Evolutionary conservation across 2,329 filamentous ascomycete species (phyloP).

Genomic region (Sporothrix euskadiensis): DNA sequence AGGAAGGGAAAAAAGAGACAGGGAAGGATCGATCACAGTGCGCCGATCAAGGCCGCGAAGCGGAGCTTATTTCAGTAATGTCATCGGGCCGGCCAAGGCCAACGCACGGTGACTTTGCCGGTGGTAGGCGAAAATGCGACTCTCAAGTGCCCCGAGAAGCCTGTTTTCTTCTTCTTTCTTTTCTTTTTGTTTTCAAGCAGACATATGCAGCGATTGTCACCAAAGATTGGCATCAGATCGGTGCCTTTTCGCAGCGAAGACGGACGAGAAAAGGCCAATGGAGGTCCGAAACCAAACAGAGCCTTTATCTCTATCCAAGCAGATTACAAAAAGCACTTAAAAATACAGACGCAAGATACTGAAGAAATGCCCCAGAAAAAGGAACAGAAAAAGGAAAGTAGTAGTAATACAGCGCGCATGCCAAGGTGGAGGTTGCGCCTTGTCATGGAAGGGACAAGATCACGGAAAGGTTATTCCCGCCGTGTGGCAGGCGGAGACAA

Average conservation of each 20-base stretch:
- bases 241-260: not conserved
- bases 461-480: slow-evolving; percentile 21
- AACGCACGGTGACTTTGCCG: not conserved
- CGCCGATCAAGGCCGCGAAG: slow-evolving; percentile 17
- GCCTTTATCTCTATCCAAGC: not conserved
- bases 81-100: slow-evolving; percentile 19
- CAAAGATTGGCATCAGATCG: not conserved
- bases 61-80: slow-evolving; percentile 5
- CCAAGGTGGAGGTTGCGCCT: not conserved
- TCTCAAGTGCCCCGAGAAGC: not conserved
- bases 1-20: not conserved
- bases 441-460: not conserved
- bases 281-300: not conserved
- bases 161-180: not conserved
- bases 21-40: not conserved
- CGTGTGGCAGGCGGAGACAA: not conserved
- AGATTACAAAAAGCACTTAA: not conserved
- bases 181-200: not conserved
- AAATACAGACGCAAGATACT: not conserved
- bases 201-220: not conserved
- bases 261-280: not conserved
- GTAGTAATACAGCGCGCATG: not conserved
- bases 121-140: slow-evolving; percentile 9
- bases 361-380: not conserved
- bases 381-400: not conserved